Evolutionary conservation across 345 rosid genomes (phyloP).

Genomic region (Eutrema japonicum): DNA sequence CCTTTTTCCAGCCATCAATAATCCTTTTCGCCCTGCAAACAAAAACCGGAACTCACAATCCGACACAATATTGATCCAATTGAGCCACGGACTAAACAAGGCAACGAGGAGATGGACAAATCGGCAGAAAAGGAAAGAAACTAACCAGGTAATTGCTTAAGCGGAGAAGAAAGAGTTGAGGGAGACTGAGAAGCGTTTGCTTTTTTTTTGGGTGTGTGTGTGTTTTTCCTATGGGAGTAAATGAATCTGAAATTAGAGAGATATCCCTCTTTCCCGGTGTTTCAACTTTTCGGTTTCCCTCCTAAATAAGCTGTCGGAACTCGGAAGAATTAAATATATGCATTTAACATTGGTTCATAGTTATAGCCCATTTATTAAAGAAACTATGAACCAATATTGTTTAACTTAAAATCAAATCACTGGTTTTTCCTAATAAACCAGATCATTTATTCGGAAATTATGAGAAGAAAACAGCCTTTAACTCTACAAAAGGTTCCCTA

Average conservation of each 20-base stretch:
- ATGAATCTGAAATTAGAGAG: conserved; percentile 1
- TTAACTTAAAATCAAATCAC: no score
- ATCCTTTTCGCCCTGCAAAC: not conserved
- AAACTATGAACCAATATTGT: no score
- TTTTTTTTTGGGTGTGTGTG: no score
- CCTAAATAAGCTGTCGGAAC: conserved; percentile 6
- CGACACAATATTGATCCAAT: not conserved
- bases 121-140: not conserved
- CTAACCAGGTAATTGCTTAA: not conserved
- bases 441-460: no score
- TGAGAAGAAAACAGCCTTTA: no score
- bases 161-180: not conserved
- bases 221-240: not conserved
- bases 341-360: not conserved
- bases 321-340: not conserved
- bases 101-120: not conserved
- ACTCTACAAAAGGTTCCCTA: no score
- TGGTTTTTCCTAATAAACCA: no score
- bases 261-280: not conserved
- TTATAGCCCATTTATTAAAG: conserved; percentile 11
- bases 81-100: not conserved
- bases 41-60: conserved; percentile 19
- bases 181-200: conserved; percentile 17
- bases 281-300: conserved; percentile 38
- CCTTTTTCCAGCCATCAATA: conserved; percentile 23